Conservation (phyloP, 1,284 basidiomycete species). For the Trichosporon faecale region DNA sequence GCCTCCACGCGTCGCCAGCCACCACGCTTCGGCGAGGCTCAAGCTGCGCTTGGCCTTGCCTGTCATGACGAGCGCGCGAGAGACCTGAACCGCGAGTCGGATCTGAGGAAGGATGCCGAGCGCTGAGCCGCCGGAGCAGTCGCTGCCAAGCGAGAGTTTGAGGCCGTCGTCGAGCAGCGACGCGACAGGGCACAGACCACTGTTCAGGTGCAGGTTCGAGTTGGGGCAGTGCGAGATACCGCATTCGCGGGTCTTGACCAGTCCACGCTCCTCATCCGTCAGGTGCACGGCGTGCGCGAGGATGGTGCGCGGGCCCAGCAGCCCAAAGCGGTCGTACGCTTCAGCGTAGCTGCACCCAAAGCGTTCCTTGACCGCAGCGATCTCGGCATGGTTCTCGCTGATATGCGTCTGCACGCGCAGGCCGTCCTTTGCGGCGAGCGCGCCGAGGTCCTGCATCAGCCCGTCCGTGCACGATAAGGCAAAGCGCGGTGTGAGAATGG, state of each 20-base stretch:
- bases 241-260: conserved; percentile 65
- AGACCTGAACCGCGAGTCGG: conserved; percentile 75
- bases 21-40: conserved; percentile 71
- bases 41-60: conserved; percentile 49
- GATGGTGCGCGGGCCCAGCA: conserved; percentile 76
- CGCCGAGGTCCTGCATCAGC: conserved; percentile 66
- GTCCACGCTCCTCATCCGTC: conserved; percentile 64
- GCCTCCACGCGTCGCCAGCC: conserved; percentile 88
- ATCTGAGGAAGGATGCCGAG: conserved; percentile 79
- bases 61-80: conserved; percentile 63
- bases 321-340: conserved; percentile 76
- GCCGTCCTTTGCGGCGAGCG: conserved; percentile 52
- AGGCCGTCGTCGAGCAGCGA: conserved; percentile 25
- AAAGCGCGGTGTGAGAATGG: conserved; percentile 90
- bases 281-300: conserved; percentile 81
- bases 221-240: conserved; percentile 92
- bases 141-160: conserved; percentile 83
- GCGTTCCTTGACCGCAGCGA: conserved; percentile 63
- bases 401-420: conserved; percentile 86
- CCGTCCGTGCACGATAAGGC: conserved; percentile 82
- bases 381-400: conserved; percentile 77
- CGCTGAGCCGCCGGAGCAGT: conserved; percentile 84
- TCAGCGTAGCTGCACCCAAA: conserved; percentile 70
- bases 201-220: conserved; percentile 85
- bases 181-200: conserved; percentile 76